These are phyloP conservation scores for Exophiala sideris DNA, from an alignment of 2,329 filamentous ascomycete genomes.

Conservation along the genomic window DNA sequence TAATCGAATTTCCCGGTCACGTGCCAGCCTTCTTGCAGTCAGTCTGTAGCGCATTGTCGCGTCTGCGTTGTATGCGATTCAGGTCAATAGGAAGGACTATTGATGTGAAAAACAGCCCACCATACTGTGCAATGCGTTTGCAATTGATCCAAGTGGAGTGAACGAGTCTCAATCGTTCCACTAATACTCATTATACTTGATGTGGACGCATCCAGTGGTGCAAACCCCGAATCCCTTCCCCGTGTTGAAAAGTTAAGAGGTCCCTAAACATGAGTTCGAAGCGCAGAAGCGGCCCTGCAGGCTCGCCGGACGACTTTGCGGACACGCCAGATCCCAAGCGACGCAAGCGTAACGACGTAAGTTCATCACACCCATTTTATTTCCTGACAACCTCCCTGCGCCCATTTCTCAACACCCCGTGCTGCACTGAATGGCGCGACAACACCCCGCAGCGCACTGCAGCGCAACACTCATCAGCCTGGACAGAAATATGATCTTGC, in stretches of 20 bases:
- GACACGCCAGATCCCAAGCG: constrained; percentile 56
- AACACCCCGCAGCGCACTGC: neutral
- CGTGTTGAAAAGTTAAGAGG: constrained; percentile 17
- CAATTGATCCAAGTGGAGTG: neutral
- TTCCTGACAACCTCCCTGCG: constrained; percentile 8
- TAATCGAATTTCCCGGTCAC: too few relatives aligned
- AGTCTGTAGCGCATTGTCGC: neutral
- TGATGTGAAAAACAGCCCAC: neutral
- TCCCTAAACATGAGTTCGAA: constrained; percentile 43
- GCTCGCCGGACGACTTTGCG: constrained; percentile 43
- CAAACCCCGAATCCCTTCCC: constrained; percentile 16
- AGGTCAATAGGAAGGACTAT: constrained; percentile 7
- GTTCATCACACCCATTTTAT: constrained; percentile 18
- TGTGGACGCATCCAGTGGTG: constrained; percentile 9
- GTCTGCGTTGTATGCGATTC: constrained; percentile 4
- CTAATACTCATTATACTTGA: constrained; percentile 4
- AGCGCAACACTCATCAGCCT: constrained; percentile 1
- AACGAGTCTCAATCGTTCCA: neutral
- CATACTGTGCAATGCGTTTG: constrained; percentile 7
- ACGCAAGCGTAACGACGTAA: constrained; percentile 30
- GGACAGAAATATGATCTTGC: constrained; percentile 7
- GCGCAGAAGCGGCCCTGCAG: constrained; percentile 52
- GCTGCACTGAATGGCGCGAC: constrained; percentile 1
- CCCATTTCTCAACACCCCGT: constrained; percentile 13
- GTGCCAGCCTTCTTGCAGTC: too few relatives aligned